A percentile compares a stretch with the other conserved stretches of the same genome.
Conservation (phyloP, 495 filamentous ascomycete genomes). For the Penicillium coffeae region DNA sequence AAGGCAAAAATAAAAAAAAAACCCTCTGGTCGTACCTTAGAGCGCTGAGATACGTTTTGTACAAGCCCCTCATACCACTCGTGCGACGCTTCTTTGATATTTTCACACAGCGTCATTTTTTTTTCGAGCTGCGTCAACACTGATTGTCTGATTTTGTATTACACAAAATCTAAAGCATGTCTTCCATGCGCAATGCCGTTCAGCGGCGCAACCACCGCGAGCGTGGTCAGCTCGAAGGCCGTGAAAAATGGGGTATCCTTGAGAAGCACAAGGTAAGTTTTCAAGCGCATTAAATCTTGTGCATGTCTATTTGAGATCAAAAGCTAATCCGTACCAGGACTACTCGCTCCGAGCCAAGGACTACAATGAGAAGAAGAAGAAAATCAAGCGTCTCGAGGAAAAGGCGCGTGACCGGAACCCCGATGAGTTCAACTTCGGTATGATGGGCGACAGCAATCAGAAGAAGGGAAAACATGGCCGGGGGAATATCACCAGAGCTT, state of each 20-base stretch:
- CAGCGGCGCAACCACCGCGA: conserved; percentile 76
- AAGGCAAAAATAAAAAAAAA: conserved; percentile 25
- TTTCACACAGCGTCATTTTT: neutral
- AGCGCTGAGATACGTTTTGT: conserved; percentile 10
- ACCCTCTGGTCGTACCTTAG: neutral
- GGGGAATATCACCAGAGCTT: conserved; percentile 42
- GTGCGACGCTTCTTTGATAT: neutral
- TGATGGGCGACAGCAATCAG: conserved; percentile 58
- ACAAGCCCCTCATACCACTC: conserved; percentile 9
- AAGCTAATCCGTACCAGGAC: conserved; percentile 53
- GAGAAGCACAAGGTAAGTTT: conserved; percentile 76
- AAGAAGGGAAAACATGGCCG: conserved; percentile 55
- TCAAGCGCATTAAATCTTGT: neutral
- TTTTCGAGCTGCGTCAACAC: neutral
- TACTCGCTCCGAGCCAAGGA: conserved; percentile 88
- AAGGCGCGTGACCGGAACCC: conserved; percentile 88
- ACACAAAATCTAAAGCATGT: conserved; percentile 50
- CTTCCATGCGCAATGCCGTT: conserved; percentile 77
- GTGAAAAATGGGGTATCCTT: conserved; percentile 76
- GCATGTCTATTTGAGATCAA: neutral
- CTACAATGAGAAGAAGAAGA: conserved; percentile 80
- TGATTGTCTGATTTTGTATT: neutral
- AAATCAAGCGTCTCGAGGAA: conserved; percentile 68
- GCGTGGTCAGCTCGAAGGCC: conserved; percentile 79
- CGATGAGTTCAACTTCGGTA: conserved; percentile 94